These are phyloP conservation scores for Xylaria sp. DNA, from an alignment of 2,329 filamentous ascomycete genomes.

Conservation along the genomic window DNA sequence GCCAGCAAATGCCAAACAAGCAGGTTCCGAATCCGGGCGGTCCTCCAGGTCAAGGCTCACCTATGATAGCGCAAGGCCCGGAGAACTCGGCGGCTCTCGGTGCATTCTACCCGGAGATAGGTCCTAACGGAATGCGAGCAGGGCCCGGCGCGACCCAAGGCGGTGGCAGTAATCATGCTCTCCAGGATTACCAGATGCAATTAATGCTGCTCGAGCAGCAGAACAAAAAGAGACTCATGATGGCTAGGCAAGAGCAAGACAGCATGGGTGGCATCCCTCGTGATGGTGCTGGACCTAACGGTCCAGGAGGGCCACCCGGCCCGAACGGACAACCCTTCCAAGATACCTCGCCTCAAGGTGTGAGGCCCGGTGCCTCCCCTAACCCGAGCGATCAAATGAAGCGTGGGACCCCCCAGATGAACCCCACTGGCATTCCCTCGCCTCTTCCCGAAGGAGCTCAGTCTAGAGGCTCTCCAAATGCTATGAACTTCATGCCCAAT, in stretches of 20 bases:
- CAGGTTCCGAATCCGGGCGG: slow-evolving; percentile 77
- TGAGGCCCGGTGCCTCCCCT: slow-evolving; percentile 76
- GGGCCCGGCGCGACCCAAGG: slow-evolving; percentile 59
- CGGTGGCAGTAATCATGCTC: slow-evolving; percentile 77
- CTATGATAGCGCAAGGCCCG: slow-evolving; percentile 80
- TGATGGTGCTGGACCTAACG: slow-evolving; percentile 61
- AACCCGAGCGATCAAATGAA: slow-evolving; percentile 84
- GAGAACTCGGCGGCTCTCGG: slow-evolving; percentile 68
- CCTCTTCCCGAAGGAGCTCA: slow-evolving; percentile 75
- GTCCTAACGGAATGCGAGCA: slow-evolving; percentile 67
- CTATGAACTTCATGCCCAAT: slow-evolving; percentile 71
- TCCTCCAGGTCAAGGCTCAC: slow-evolving; percentile 81
- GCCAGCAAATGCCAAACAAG: slow-evolving; percentile 82
- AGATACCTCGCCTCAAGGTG: slow-evolving; percentile 76
- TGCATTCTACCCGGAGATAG: slow-evolving; percentile 72
- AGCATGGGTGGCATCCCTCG: slow-evolving; percentile 64
- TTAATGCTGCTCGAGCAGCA: slow-evolving; percentile 88
- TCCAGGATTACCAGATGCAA: slow-evolving; percentile 91
- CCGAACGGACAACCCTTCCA: slow-evolving; percentile 73
- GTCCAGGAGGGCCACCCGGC: slow-evolving; percentile 59
- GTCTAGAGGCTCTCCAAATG: slow-evolving; percentile 73
- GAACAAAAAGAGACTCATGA: slow-evolving; percentile 86
- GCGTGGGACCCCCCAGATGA: slow-evolving; percentile 79
- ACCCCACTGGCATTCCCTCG: slow-evolving; percentile 74
- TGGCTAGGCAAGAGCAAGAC: slow-evolving; percentile 85